These are phyloP conservation scores for Wickerhamiella cacticola DNA, from an alignment of 805 yeast genomes.

Conservation along the genomic window DNA sequence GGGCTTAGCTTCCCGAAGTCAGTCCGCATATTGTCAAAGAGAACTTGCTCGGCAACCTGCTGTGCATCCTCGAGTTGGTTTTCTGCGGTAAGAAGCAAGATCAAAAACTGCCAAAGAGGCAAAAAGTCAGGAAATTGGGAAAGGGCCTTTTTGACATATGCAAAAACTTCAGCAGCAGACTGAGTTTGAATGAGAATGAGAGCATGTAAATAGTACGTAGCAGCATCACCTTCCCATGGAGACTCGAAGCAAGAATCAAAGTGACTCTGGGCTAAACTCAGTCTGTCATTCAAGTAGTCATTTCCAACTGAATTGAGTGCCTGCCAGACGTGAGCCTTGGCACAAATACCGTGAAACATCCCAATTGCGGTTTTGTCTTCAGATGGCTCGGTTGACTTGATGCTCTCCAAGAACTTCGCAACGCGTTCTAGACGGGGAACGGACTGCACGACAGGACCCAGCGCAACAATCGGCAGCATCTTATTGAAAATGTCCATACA, in stretches of 20 bases:
- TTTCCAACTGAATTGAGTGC: conserved; percentile 16
- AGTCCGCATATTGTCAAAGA: conserved; percentile 29
- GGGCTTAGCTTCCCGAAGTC: conserved; percentile 14
- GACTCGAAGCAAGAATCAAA: conserved; percentile 17
- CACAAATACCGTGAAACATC: conserved; percentile 13
- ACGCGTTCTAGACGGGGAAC: neutral
- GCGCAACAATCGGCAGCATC: conserved; percentile 17
- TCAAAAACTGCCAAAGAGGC: conserved; percentile 55
- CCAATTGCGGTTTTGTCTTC: conserved; percentile 12
- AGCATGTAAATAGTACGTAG: conserved; percentile 24
- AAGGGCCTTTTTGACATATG: conserved; percentile 22
- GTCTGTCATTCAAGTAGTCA: conserved; percentile 14
- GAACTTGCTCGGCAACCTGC: conserved; percentile 43
- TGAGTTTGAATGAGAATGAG: conserved; percentile 22
- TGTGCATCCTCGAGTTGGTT: conserved; percentile 47
- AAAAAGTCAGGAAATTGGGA: conserved; percentile 39
- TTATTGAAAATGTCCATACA: conserved; percentile 17
- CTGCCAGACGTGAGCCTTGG: conserved; percentile 13
- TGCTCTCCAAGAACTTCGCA: conserved; percentile 5
- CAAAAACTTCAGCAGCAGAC: conserved; percentile 22
- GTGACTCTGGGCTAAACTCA: conserved; percentile 16
- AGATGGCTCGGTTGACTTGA: conserved; percentile 18
- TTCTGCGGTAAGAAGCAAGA: conserved; percentile 48
- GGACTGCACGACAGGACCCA: conserved; percentile 13
- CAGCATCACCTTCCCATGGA: conserved; percentile 14